phyloP scores from a whole-genome alignment of 2,329 filamentous ascomycete species.

The Trichoderma sp. region DNA sequence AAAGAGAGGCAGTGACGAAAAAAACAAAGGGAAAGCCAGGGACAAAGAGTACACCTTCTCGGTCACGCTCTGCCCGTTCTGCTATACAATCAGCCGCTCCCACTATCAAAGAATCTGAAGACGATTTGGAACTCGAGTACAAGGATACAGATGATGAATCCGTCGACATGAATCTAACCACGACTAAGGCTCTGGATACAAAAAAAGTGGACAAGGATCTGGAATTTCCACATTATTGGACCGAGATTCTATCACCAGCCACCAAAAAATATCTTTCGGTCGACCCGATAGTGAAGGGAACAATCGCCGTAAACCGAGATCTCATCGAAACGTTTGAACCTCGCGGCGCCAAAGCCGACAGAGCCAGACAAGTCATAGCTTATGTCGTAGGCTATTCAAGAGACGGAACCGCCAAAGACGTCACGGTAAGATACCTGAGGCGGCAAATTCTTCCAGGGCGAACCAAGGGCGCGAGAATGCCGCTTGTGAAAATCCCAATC shows the following conservation, averaged over 20 bases:
- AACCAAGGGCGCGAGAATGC: conserved; percentile 80
- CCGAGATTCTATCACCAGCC: conserved; percentile 78
- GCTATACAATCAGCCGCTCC: conserved; percentile 14
- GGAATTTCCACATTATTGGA: conserved; percentile 87
- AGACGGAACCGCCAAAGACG: conserved; percentile 89
- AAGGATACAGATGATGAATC: conserved; percentile 57
- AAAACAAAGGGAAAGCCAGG: conserved; percentile 22
- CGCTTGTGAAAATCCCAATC: conserved; percentile 74
- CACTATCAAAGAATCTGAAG: conserved; percentile 43
- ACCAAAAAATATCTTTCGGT: conserved; percentile 77
- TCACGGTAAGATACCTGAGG: conserved; percentile 87
- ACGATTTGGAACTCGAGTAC: conserved; percentile 42
- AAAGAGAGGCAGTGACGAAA: conserved; percentile 24
- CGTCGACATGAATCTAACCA: conserved; percentile 49
- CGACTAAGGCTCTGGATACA: conserved; percentile 36
- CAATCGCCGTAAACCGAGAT: conserved; percentile 70
- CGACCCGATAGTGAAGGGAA: conserved; percentile 66
- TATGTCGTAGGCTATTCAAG: conserved; percentile 81
- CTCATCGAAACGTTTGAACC: conserved; percentile 75
- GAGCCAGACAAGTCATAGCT: conserved; percentile 81
- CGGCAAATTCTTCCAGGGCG: conserved; percentile 79
- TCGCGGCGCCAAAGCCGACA: conserved; percentile 77
- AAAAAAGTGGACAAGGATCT: conserved; percentile 71
- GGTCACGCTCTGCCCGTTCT: conserved; percentile 18
- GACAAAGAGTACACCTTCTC: background rate